A percentile compares a stretch with the other conserved stretches of the same genome.
phyloP scores from a whole-genome alignment of 805 yeast species.

The Lipomyces mesembrius region DNA sequence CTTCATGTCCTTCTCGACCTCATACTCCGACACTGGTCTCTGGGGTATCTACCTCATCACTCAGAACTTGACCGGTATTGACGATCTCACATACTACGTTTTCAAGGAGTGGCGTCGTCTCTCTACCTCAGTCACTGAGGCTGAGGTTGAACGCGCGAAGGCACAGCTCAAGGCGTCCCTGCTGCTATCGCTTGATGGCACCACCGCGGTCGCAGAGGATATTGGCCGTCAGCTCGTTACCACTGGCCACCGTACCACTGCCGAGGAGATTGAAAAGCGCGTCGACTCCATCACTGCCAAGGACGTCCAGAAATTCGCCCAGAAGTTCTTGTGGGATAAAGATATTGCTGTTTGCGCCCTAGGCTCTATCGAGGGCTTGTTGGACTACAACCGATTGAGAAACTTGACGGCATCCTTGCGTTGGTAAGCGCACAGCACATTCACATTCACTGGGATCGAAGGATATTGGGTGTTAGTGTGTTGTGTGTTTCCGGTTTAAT shows the following conservation, averaged over 20 bases:
- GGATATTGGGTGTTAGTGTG: background rate
- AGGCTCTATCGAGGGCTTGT: slow-evolving; percentile 77
- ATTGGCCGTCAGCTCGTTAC: slow-evolving; percentile 96
- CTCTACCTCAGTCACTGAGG: slow-evolving; percentile 76
- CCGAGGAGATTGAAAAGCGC: slow-evolving; percentile 72
- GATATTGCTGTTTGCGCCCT: slow-evolving; percentile 91
- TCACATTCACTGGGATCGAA: slow-evolving; percentile 1
- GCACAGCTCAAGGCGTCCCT: slow-evolving; percentile 93
- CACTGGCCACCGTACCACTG: slow-evolving; percentile 77
- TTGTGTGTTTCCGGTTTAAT: too few relatives aligned
- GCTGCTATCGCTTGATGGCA: slow-evolving; percentile 86
- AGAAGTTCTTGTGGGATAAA: slow-evolving; percentile 72
- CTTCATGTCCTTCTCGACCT: slow-evolving; percentile 94
- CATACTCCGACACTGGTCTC: slow-evolving; percentile 95
- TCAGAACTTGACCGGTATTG: slow-evolving; percentile 70
- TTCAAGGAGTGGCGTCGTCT: slow-evolving; percentile 88
- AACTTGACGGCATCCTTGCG: slow-evolving; percentile 47
- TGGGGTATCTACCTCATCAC: slow-evolving; percentile 96
- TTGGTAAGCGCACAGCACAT: slow-evolving; percentile 26
- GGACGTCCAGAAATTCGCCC: slow-evolving; percentile 88
- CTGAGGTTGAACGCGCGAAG: slow-evolving; percentile 92
- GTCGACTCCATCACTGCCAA: slow-evolving; percentile 77
- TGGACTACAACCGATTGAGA: slow-evolving; percentile 67
- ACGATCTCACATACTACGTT: slow-evolving; percentile 72
- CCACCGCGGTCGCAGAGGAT: slow-evolving; percentile 96